Base-by-base conservation (phyloP, 2,329 filamentous ascomycete species). In the Colletotrichum destructivum region DNA sequence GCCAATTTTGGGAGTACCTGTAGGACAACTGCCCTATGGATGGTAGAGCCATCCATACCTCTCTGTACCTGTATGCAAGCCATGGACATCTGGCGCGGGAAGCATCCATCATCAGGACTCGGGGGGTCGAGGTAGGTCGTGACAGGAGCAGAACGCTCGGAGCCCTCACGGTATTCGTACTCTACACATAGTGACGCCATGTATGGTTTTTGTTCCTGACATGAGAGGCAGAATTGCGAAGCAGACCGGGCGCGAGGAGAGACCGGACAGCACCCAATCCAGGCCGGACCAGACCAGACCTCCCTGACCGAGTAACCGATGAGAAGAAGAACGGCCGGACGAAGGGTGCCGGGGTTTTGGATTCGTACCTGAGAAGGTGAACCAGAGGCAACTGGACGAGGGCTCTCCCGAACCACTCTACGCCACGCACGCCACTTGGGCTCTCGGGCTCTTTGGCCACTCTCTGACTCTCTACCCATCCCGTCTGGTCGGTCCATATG, bases 21-120 rank as follows among this genome's bases (percentile, higher is more conserved):
- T 7, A 9, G 7, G 31, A 31, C 7, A 31, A 49, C 31, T 47
- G 65, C 69, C 69, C 64, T 71, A 62, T 47, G 64, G 26, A 26
- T 4, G 26, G 26, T 4, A 26, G 26, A 26, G 26, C 26, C 26
- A 26, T 4, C 26, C 26, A n/a, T n/a, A n/a, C n/a, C n/a, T n/a
- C n/a, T n/a, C n/a, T n/a, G 3, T 26, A 4, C 26, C 26, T 26
- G 26, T 26, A 26, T 26, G 40, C 63, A 62, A 59, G 64, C 51
- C 51, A 57, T n/a, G 21, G 46, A 67, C 40, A 23, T 44, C 51
- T 66, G 52, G 62, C 23, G 47, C 40, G 51, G 15, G 31, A n/a
- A 26, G 47, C 60, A 54, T 18, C 35, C n/a, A n/a, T n/a, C n/a
- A 8, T 23, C 11, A 16, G n/a, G 16, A 47, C 40, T 18, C 40